Percentiles rank a stretch among this genome's conserved stretches.
These are phyloP conservation scores for Arctium minus DNA, from an alignment of 129 eudicot genomes.

Conservation along the genomic window DNA sequence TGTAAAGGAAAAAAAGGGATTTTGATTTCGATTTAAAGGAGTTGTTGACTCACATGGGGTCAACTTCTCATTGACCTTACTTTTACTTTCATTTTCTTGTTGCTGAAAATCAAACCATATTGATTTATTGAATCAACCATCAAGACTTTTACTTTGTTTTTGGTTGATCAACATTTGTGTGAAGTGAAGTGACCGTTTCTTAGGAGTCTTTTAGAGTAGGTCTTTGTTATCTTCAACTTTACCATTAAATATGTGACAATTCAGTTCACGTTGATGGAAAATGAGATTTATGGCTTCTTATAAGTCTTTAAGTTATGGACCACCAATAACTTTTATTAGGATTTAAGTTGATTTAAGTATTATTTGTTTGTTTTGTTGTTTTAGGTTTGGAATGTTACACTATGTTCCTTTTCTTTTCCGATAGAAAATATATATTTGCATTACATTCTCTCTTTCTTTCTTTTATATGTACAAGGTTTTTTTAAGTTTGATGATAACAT, in stretches of 20 bases:
- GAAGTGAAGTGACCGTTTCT: neutral
- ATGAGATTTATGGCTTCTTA: too few species aligned
- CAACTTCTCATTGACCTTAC: neutral
- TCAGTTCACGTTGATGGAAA: too few species aligned
- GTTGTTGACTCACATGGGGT: neutral
- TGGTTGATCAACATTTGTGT: neutral
- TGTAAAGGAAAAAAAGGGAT: neutral
- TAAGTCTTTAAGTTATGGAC: neutral
- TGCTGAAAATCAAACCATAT: neutral
- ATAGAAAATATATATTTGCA: too few species aligned
- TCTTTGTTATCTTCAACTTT: neutral
- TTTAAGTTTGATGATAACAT: too few species aligned
- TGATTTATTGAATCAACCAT: neutral
- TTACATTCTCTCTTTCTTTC: neutral
- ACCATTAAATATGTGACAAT: too few species aligned
- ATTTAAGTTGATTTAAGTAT: neutral
- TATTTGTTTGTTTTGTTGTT: neutral
- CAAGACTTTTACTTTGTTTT: neutral
- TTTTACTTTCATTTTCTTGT: neutral
- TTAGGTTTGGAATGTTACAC: neutral
- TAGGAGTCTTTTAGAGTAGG: neutral
- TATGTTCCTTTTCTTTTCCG: neutral
- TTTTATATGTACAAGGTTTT: neutral
- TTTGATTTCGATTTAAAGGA: neutral
- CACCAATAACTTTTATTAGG: neutral